Evolutionary conservation across 345 rosid genomes (phyloP).

Genomic region (Camelina hispida): DNA sequence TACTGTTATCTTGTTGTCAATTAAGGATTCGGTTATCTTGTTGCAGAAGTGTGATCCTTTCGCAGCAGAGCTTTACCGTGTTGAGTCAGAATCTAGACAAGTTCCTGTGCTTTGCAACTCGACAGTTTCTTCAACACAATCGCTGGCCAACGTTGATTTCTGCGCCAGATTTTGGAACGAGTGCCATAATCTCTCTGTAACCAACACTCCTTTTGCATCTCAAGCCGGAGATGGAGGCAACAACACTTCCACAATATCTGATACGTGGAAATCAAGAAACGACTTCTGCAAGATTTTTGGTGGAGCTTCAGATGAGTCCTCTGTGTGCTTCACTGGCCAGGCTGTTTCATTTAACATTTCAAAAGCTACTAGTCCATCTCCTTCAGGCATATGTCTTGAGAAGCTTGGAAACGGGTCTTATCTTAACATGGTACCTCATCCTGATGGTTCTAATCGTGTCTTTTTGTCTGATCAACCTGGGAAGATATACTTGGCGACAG

Average conservation of each 20-base stretch:
- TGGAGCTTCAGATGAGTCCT: conserved; percentile 48
- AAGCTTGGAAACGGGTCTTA: conserved; percentile 65
- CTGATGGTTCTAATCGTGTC: conserved; percentile 73
- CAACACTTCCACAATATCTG: conserved; percentile 43
- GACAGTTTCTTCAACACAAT: conserved; percentile 36
- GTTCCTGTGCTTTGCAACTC: conserved; percentile 46
- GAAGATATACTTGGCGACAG: conserved; percentile 57
- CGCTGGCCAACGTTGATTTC: conserved; percentile 32
- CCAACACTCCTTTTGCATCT: conserved; percentile 44
- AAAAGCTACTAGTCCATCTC: conserved; percentile 46
- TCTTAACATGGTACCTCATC: conserved; percentile 83
- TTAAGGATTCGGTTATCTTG: conserved; percentile 1
- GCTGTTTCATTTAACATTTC: conserved; percentile 42
- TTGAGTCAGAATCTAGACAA: conserved; percentile 40
- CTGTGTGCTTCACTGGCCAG: conserved; percentile 49
- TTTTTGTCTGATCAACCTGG: conserved; percentile 70
- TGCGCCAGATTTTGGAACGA: conserved; percentile 45
- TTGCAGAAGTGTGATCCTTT: conserved; percentile 47
- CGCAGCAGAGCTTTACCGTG: conserved; percentile 42
- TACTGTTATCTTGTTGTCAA: background rate
- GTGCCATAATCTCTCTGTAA: conserved; percentile 46
- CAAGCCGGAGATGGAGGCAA: conserved; percentile 35
- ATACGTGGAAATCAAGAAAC: conserved; percentile 47
- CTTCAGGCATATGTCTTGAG: conserved; percentile 70
- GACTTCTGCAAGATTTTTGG: conserved; percentile 52